A percentile compares a stretch with the other conserved stretches of the same genome.
Conservation (phyloP, 495 filamentous ascomycete species). For the Melanomma pulvis-pyrius region DNA sequence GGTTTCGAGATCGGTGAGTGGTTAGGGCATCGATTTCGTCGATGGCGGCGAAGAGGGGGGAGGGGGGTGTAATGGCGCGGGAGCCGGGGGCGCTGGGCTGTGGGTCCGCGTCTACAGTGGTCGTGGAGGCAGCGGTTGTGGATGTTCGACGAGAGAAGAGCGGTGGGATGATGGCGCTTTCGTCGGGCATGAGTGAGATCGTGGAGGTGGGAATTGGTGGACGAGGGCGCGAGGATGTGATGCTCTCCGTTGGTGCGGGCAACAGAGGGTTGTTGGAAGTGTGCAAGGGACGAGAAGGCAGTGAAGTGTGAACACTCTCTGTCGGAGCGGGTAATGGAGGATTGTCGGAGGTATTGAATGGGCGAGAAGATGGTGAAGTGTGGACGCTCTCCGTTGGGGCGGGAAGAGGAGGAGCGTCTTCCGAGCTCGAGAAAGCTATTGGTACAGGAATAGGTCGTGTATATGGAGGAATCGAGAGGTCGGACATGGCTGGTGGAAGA, state of each 20-base stretch:
- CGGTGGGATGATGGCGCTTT: not conserved
- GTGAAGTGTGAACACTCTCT: conserved; percentile 1
- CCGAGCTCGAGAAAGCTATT: not conserved
- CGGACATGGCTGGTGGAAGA: not conserved
- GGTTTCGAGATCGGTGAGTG: conserved; percentile 10
- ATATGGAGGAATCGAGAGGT: not conserved
- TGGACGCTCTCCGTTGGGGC: conserved; percentile 11
- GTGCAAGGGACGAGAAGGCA: not conserved
- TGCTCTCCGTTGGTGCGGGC: conserved; percentile 5
- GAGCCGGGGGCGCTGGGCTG: conserved; percentile 19
- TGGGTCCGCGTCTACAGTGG: not conserved
- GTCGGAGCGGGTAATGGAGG: not conserved
- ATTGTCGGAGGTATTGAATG: not conserved
- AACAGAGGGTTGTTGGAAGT: not conserved
- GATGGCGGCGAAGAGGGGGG: conserved; percentile 33
- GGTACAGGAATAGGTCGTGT: conserved; percentile 16
- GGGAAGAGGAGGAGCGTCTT: conserved; percentile 10
- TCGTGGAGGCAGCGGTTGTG: not conserved
- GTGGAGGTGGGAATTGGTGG: conserved; percentile 9
- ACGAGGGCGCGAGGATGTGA: not conserved
- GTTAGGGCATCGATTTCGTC: conserved; percentile 33
- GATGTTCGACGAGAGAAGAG: not conserved
- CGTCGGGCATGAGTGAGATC: not conserved
- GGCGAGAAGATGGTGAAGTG: not conserved
- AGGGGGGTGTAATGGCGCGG: conserved; percentile 22